Evolutionary conservation across 257 asterid species (phyloP).

Genomic region (Gentiana dahurica): DNA sequence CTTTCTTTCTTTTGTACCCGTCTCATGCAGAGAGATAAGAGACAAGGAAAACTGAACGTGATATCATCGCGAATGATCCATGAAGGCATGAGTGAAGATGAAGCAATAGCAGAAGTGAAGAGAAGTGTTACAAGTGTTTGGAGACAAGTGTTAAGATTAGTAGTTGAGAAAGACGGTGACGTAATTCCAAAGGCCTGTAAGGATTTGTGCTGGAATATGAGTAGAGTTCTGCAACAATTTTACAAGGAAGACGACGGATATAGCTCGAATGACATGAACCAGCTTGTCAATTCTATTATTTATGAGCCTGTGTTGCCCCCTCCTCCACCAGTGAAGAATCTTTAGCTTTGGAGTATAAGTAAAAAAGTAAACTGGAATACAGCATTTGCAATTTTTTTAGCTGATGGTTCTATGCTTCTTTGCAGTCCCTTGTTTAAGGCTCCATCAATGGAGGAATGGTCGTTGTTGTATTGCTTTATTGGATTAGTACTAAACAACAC

Average conservation of each 20-base stretch:
- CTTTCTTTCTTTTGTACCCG: not conserved
- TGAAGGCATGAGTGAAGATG: slow-evolving; percentile 35
- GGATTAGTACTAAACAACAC: too few relatives aligned
- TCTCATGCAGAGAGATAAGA: slow-evolving; percentile 59
- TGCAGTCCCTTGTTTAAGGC: too few relatives aligned
- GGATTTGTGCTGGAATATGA: slow-evolving; percentile 76
- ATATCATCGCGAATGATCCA: slow-evolving; percentile 34
- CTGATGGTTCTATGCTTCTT: too few relatives aligned
- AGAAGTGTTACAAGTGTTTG: slow-evolving; percentile 26
- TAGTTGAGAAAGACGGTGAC: slow-evolving; percentile 18
- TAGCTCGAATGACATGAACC: slow-evolving; percentile 41
- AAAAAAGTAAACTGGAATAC: too few relatives aligned
- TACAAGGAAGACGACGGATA: slow-evolving; percentile 68
- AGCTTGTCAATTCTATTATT: slow-evolving; percentile 39
- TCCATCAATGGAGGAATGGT: too few relatives aligned
- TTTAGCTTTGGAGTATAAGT: too few relatives aligned
- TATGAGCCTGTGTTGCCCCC: slow-evolving; percentile 30
- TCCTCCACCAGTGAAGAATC: too few relatives aligned
- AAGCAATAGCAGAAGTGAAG: slow-evolving; percentile 35
- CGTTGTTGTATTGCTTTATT: too few relatives aligned
- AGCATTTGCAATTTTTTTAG: too few relatives aligned
- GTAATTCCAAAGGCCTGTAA: slow-evolving; percentile 66
- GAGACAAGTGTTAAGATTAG: slow-evolving; percentile 1
- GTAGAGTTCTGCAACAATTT: slow-evolving; percentile 41
- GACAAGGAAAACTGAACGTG: slow-evolving; percentile 62